Conservation (phyloP, 2,329 filamentous ascomycete genomes). For the Clonostachys byssicola region DNA sequence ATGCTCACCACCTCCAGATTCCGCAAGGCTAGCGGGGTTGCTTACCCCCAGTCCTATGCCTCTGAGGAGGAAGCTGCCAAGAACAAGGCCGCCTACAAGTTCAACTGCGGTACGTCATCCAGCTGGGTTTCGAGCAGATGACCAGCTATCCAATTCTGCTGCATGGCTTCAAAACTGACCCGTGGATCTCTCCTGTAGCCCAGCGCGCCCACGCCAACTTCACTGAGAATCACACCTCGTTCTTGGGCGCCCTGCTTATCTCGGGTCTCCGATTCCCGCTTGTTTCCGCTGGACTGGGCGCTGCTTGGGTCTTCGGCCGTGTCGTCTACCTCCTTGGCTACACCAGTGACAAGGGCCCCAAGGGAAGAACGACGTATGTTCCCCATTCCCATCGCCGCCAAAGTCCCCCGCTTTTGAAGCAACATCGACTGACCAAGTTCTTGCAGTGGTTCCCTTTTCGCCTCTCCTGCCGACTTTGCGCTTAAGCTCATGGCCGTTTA, state of each 20-base stretch:
- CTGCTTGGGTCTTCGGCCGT: conserved; percentile 46
- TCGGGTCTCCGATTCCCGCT: conserved; percentile 51
- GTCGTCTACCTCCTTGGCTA: conserved; percentile 54
- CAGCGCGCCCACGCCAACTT: conserved; percentile 62
- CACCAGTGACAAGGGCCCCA: conserved; percentile 32
- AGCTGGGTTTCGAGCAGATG: not conserved
- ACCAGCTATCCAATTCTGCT: not conserved
- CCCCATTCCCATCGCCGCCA: not conserved
- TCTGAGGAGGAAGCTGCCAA: conserved; percentile 47
- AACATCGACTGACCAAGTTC: conserved; percentile 8
- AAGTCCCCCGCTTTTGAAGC: not conserved
- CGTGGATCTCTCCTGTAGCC: conserved; percentile 21
- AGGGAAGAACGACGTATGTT: conserved; percentile 34
- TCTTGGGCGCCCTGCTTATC: conserved; percentile 48
- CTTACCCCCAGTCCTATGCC: conserved; percentile 56
- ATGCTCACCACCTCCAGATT: conserved; percentile 34
- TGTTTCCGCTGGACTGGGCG: conserved; percentile 42
- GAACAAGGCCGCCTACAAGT: conserved; percentile 47
- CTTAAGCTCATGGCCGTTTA: conserved; percentile 40
- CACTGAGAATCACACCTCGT: conserved; percentile 53
- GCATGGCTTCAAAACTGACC: not conserved
- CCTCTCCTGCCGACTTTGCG: conserved; percentile 24
- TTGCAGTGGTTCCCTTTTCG: conserved; percentile 26
- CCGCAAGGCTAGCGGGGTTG: conserved; percentile 48
- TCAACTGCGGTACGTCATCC: conserved; percentile 54